phyloP scores from a whole-genome alignment of 2,329 filamentous ascomycete species.

The Purpureocillium lavendulum region DNA sequence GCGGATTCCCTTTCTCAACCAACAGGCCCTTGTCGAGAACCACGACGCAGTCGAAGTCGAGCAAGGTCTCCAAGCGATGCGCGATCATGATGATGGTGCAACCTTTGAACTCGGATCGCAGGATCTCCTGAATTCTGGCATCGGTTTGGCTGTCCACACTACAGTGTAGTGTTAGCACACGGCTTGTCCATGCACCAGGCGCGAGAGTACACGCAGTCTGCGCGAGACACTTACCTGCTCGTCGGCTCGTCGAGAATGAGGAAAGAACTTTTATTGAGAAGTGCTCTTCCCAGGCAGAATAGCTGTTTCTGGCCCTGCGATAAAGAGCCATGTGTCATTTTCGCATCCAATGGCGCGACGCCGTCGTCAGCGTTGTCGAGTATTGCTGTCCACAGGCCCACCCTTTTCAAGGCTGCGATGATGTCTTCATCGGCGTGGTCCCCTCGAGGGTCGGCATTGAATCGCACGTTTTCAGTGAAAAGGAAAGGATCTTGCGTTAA shows the following conservation, averaged over 20 bases:
- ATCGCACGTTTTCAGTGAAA: constrained; percentile 37
- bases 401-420: constrained; percentile 33
- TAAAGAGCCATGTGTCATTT: constrained; percentile 27
- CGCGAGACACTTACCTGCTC: constrained; percentile 21
- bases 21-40: constrained; percentile 22
- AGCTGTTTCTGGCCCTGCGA: constrained; percentile 24
- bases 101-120: constrained; percentile 19
- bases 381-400: constrained; percentile 36
- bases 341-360: constrained; percentile 7
- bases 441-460: constrained; percentile 39
- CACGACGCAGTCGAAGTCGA: constrained; percentile 24
- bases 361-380: constrained; percentile 9
- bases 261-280: constrained; percentile 16
- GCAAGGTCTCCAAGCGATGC: constrained; percentile 20
- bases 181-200: too few species aligned
- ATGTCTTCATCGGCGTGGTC: constrained; percentile 31
- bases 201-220: too few species aligned
- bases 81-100: constrained; percentile 26
- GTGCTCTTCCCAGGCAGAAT: constrained; percentile 21
- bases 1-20: constrained; percentile 18
- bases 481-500: constrained; percentile 46
- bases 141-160: constrained; percentile 22
- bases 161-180: constrained; percentile 4
- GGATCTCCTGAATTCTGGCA: constrained; percentile 18
- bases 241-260: constrained; percentile 30